Evolutionary conservation across 805 yeast species (phyloP).

Genomic region (Candida golubevii): DNA sequence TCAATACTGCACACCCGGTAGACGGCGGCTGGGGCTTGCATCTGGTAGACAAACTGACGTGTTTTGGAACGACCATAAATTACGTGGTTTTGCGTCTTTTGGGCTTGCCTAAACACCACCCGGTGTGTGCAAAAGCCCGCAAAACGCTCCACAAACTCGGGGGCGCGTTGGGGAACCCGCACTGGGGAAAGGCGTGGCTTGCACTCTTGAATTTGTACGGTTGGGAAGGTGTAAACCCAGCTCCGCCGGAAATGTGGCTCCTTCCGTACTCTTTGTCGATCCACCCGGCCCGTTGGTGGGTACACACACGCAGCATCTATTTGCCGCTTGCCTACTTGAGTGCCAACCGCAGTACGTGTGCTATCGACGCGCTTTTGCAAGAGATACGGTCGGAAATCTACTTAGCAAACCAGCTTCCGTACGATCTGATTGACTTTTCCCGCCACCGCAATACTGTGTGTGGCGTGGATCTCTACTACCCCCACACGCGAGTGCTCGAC

Average conservation of each 20-base stretch:
- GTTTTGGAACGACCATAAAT: slow-evolving; percentile 89
- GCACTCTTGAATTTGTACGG: slow-evolving; percentile 73
- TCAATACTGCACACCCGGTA: slow-evolving; percentile 92
- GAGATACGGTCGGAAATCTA: slow-evolving; percentile 81
- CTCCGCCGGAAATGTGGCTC: slow-evolving; percentile 93
- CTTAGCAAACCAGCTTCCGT: slow-evolving; percentile 44
- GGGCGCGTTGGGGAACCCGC: slow-evolving; percentile 88
- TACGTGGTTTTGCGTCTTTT: slow-evolving; percentile 76
- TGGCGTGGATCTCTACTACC: slow-evolving; percentile 90
- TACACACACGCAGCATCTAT: slow-evolving; percentile 91
- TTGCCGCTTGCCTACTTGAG: slow-evolving; percentile 81
- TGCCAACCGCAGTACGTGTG: slow-evolving; percentile 50
- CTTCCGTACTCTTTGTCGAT: slow-evolving; percentile 77
- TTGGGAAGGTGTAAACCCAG: slow-evolving; percentile 98
- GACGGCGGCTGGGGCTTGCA: slow-evolving; percentile 99
- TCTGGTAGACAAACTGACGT: slow-evolving; percentile 86
- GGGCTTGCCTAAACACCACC: slow-evolving; percentile 72
- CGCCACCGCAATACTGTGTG: slow-evolving; percentile 79
- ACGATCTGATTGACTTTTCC: slow-evolving; percentile 61
- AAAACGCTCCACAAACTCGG: slow-evolving; percentile 66
- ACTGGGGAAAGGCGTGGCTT: slow-evolving; percentile 97
- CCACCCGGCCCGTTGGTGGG: slow-evolving; percentile 99
- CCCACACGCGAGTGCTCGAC: slow-evolving; percentile 72
- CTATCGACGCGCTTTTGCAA: slow-evolving; percentile 56
- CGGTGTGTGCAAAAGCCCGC: slow-evolving; percentile 74